A percentile compares a stretch with the other conserved stretches of the same genome.
Conservation (phyloP, 768 basidiomycete genomes). For the Cystofilobasidium bisporidii region DNA sequence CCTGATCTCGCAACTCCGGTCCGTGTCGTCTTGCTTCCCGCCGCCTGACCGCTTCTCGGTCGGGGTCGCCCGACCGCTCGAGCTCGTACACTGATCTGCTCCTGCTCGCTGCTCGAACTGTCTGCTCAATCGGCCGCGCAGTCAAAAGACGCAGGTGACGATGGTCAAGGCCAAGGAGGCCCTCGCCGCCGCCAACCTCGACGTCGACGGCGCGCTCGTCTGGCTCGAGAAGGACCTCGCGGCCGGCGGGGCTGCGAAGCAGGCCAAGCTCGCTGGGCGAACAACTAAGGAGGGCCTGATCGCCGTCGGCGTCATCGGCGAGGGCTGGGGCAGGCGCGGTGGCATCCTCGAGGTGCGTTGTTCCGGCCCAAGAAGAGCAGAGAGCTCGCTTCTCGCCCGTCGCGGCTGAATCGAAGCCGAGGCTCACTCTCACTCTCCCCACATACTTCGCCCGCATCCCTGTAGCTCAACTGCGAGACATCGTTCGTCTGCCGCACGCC, state of each 20-base stretch:
- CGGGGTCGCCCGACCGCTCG: too few species aligned
- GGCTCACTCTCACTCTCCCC: constrained; percentile 62
- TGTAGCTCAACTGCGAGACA: constrained; percentile 49
- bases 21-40: not conserved
- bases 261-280: constrained; percentile 71
- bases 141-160: constrained; percentile 60
- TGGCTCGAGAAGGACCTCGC: constrained; percentile 73
- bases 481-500: constrained; percentile 26
- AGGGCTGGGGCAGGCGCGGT: constrained; percentile 46
- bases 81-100: too few species aligned
- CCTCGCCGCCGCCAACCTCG: constrained; percentile 60
- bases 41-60: too few species aligned
- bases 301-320: constrained; percentile 62
- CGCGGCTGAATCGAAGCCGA: too few species aligned
- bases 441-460: not conserved
- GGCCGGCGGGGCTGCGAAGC: constrained; percentile 63
- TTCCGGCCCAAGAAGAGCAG: too few species aligned
- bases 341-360: constrained; percentile 43
- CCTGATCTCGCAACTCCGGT: constrained; percentile 72
- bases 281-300: constrained; percentile 68
- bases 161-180: constrained; percentile 83
- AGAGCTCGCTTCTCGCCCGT: too few species aligned
- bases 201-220: constrained; percentile 60
- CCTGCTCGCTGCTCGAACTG: not conserved
- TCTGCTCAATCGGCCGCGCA: not conserved